Evolutionary conservation across 2,329 filamentous ascomycete genomes (phyloP).

Genomic region (Trichoderma guizhouense): DNA sequence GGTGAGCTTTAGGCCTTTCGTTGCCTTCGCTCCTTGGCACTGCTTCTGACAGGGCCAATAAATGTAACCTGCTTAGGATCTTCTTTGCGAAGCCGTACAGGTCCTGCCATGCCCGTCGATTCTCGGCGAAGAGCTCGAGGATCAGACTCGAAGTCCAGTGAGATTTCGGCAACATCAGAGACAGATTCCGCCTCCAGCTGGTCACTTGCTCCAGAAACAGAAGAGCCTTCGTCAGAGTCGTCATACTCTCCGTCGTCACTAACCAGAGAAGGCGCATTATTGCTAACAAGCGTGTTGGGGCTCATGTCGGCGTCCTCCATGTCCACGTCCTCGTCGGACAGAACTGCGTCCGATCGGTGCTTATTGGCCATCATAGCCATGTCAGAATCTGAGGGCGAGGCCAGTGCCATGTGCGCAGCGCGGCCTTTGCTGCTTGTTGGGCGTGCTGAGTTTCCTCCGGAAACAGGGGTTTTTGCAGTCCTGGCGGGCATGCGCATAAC

Average conservation of each 20-base stretch:
- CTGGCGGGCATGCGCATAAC: slow-evolving; percentile 59
- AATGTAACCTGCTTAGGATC: slow-evolving; percentile 55
- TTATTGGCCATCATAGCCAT: slow-evolving; percentile 23
- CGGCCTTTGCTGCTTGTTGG: slow-evolving; percentile 58
- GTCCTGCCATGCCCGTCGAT: slow-evolving; percentile 41
- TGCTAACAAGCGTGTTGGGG: slow-evolving; percentile 66
- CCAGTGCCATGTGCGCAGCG: slow-evolving; percentile 39
- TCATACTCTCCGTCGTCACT: slow-evolving; percentile 79
- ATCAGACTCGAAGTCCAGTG: slow-evolving; percentile 56
- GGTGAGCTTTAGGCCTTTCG: slow-evolving; percentile 25
- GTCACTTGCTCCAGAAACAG: slow-evolving; percentile 56
- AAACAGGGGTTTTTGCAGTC: slow-evolving; percentile 49
- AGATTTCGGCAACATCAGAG: slow-evolving; percentile 60
- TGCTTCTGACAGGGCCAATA: slow-evolving; percentile 48
- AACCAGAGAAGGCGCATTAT: slow-evolving; percentile 74
- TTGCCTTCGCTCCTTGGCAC: slow-evolving; percentile 32
- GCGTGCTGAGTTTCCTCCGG: slow-evolving; percentile 39
- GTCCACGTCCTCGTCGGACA: slow-evolving; percentile 48
- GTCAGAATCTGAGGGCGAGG: slow-evolving; percentile 32
- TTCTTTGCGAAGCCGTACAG: slow-evolving; percentile 52
- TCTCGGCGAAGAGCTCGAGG: slow-evolving; percentile 44
- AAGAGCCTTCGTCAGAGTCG: slow-evolving; percentile 64
- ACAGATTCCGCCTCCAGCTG: slow-evolving; percentile 56
- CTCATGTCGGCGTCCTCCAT: slow-evolving; percentile 61
- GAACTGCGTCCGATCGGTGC: slow-evolving; percentile 22